These are phyloP conservation scores for Boletus mariae DNA, from an alignment of 1,284 basidiomycete species.

Conservation along the genomic window DNA sequence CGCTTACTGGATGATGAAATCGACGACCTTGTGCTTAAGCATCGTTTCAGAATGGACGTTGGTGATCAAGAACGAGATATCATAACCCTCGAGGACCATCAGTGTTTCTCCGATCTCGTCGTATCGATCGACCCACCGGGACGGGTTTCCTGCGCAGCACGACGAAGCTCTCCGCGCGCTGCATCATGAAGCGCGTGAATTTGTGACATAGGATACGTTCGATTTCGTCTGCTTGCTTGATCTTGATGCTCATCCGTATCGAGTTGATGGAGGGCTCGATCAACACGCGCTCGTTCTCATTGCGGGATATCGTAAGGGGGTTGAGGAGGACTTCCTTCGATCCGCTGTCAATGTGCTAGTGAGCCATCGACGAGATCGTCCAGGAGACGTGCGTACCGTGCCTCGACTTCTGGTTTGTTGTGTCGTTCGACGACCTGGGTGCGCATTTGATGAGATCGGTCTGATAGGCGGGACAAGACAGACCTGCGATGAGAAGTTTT, in stretches of 20 bases:
- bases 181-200: slow-evolving; percentile 99
- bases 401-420: slow-evolving; percentile 94
- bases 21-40: slow-evolving; percentile 99
- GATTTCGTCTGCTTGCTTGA: slow-evolving; percentile 99
- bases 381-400: slow-evolving; percentile 48
- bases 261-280: slow-evolving; percentile 98
- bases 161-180: slow-evolving; percentile 95
- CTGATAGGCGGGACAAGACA: slow-evolving; percentile 12
- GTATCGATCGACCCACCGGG: slow-evolving; percentile 48
- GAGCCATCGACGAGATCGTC: slow-evolving; percentile 1
- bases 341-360: slow-evolving; percentile 45
- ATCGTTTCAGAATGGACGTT: slow-evolving; percentile 96
- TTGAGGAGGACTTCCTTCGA: slow-evolving; percentile 94
- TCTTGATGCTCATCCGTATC: slow-evolving; percentile 92
- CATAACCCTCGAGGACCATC: slow-evolving; percentile 71
- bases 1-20: slow-evolving; percentile 94
- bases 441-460: slow-evolving; percentile 5
- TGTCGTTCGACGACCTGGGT: slow-evolving; percentile 88
- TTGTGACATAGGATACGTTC: slow-evolving; percentile 97
- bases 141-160: slow-evolving; percentile 94
- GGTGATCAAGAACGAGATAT: slow-evolving; percentile 98
- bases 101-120: slow-evolving; percentile 1
- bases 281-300: slow-evolving; percentile 94
- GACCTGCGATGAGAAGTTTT: slow-evolving; percentile 97
- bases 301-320: slow-evolving; percentile 90